These are phyloP conservation scores for Aspergillus uvarum DNA, from an alignment of 2,329 filamentous ascomycete species.

Conservation along the genomic window DNA sequence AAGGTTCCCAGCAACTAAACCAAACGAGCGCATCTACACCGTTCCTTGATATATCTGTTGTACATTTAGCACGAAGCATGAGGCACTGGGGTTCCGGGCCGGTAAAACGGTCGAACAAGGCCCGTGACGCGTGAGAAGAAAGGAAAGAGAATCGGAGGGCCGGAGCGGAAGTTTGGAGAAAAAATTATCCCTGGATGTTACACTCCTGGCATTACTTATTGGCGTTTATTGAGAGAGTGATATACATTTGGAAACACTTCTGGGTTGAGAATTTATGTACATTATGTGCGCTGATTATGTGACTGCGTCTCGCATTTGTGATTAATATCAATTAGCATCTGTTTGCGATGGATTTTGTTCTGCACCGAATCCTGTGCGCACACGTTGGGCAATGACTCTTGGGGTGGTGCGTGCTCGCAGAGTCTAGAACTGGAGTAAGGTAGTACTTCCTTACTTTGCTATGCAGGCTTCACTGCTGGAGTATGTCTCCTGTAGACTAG, in stretches of 20 bases:
- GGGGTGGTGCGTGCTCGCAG: not conserved
- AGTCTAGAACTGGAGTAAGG: not conserved
- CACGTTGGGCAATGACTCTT: not conserved
- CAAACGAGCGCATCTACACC: not conserved
- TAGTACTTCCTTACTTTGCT: not conserved
- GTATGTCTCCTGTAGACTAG: too few relatives aligned
- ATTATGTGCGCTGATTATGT: constrained; percentile 20
- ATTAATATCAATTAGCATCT: constrained; percentile 1
- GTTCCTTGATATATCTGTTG: not conserved
- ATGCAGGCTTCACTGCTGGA: not conserved
- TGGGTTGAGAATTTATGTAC: constrained; percentile 19
- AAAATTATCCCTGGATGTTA: constrained; percentile 8
- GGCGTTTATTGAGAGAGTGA: constrained; percentile 21
- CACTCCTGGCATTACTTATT: constrained; percentile 24
- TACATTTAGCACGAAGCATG: constrained; percentile 2
- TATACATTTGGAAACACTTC: constrained; percentile 17
- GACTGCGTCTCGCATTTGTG: constrained; percentile 11
- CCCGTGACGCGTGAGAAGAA: not conserved
- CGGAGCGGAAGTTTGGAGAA: not conserved
- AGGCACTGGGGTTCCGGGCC: not conserved
- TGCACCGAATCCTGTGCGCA: not conserved
- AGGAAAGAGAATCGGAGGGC: not conserved
- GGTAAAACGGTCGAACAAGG: not conserved
- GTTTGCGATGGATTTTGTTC: not conserved
- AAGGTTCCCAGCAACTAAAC: not conserved